phyloP scores from a whole-genome alignment of 169 alveolate species.

The Cryptosporidium xiaoi region DNA sequence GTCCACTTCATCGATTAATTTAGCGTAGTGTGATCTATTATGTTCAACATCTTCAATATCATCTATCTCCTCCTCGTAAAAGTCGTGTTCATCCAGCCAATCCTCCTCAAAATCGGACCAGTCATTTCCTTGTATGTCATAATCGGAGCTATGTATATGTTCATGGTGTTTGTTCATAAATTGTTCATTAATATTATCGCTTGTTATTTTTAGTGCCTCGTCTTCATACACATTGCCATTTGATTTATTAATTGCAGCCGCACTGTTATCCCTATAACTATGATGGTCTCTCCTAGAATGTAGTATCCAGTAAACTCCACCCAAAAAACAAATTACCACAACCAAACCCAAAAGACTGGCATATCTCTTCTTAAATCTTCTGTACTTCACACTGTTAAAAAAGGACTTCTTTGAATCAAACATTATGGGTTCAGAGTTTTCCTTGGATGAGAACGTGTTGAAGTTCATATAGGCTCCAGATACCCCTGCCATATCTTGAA shows the following conservation, averaged over 20 bases:
- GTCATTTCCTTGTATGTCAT: constrained; percentile 28
- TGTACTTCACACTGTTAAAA: constrained; percentile 15
- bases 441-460: constrained; percentile 50
- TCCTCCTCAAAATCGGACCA: constrained; percentile 75
- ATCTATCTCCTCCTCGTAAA: constrained; percentile 57
- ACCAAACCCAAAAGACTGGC: constrained; percentile 10
- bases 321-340: constrained; percentile 15
- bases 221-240: constrained; percentile 4
- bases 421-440: constrained; percentile 16
- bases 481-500: constrained; percentile 69
- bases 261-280: too few species aligned
- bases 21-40: constrained; percentile 59
- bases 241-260: not conserved
- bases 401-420: constrained; percentile 54
- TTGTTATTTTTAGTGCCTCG: constrained; percentile 2
- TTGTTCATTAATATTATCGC: not conserved
- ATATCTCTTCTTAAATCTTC: constrained; percentile 46
- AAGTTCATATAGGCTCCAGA: constrained; percentile 57
- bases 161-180: not conserved
- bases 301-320: constrained; percentile 26
- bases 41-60: constrained; percentile 67
- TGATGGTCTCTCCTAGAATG: not conserved
- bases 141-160: not conserved
- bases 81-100: constrained; percentile 71
- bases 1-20: constrained; percentile 6